Percentiles rank a stretch among this genome's conserved stretches.
These are phyloP conservation scores for Stentor coeruleus DNA, from an alignment of 73 alveolate species.

Conservation along the genomic window DNA sequence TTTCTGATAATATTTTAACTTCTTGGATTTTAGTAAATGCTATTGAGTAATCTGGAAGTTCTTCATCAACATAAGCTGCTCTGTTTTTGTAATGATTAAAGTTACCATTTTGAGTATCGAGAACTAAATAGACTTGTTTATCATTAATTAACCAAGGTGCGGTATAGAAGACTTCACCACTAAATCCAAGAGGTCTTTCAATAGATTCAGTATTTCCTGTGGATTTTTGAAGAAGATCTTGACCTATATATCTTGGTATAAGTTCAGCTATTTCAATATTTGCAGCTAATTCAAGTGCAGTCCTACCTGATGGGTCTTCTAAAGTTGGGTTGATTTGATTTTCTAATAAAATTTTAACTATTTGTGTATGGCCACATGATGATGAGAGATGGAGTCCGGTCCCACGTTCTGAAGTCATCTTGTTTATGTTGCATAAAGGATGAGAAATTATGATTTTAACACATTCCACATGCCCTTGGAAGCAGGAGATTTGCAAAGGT, in stretches of 20 bases:
- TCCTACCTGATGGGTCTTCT: not conserved
- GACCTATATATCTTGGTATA: not conserved
- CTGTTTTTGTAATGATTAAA: not conserved
- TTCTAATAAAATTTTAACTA: not conserved
- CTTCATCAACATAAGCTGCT: not conserved
- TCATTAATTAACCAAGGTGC: not conserved
- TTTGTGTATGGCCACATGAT: not conserved
- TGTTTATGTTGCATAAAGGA: not conserved
- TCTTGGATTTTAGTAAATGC: not conserved
- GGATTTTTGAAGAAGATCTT: not conserved
- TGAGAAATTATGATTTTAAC: not conserved
- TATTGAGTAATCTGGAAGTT: not conserved
- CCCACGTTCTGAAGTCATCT: not conserved
- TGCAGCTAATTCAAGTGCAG: not conserved
- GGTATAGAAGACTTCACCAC: slow-evolving; percentile 4
- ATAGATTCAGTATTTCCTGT: not conserved
- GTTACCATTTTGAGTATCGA: not conserved
- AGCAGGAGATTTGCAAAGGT: slow-evolving; percentile 44
- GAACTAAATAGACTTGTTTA: not conserved
- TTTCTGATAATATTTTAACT: not conserved
- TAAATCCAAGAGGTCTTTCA: not conserved
- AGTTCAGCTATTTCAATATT: not conserved
- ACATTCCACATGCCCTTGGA: slow-evolving; percentile 15
- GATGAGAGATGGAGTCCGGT: not conserved
- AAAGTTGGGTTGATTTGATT: not conserved